A percentile compares a stretch with the other conserved stretches of the same genome.
These are phyloP conservation scores for Aspergillus avenaceus DNA, from an alignment of 495 filamentous ascomycete species.

Conservation along the genomic window DNA sequence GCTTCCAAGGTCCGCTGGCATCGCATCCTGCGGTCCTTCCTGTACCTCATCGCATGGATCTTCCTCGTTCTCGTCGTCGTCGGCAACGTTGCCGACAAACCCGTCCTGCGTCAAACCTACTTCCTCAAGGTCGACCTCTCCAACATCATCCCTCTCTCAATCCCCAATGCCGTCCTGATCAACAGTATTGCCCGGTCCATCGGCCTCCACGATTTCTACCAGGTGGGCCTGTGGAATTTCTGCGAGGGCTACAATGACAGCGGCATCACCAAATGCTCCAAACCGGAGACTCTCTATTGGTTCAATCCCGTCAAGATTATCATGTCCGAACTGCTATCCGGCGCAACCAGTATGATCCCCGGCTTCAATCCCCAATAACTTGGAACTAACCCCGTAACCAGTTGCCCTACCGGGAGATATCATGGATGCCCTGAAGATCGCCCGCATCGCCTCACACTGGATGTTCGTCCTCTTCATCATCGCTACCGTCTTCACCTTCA, in stretches of 20 bases:
- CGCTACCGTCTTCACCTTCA: constrained; percentile 59
- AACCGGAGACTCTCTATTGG: constrained; percentile 68
- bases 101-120: constrained; percentile 64
- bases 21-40: constrained; percentile 55
- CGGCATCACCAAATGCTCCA: constrained; percentile 71
- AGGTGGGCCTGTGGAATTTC: constrained; percentile 85
- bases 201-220: constrained; percentile 90
- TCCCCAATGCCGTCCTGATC: constrained; percentile 72
- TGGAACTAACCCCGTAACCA: constrained; percentile 22
- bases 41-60: constrained; percentile 68
- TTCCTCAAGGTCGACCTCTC: constrained; percentile 81
- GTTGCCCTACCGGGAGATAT: constrained; percentile 76
- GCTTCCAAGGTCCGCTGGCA: constrained; percentile 32
- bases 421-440: constrained; percentile 64
- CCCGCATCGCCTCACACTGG: constrained; percentile 73
- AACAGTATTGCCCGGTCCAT: constrained; percentile 86
- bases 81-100: constrained; percentile 58
- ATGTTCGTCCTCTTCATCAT: constrained; percentile 90
- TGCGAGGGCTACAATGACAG: constrained; percentile 76
- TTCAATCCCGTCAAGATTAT: constrained; percentile 87
- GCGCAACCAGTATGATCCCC: constrained; percentile 62
- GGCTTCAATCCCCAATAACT: background rate
- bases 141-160: constrained; percentile 71
- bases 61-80: constrained; percentile 77
- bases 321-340: constrained; percentile 68